phyloP scores from a whole-genome alignment of 1,139 yeast genomes.

The Chernovozyma aurita region DNA sequence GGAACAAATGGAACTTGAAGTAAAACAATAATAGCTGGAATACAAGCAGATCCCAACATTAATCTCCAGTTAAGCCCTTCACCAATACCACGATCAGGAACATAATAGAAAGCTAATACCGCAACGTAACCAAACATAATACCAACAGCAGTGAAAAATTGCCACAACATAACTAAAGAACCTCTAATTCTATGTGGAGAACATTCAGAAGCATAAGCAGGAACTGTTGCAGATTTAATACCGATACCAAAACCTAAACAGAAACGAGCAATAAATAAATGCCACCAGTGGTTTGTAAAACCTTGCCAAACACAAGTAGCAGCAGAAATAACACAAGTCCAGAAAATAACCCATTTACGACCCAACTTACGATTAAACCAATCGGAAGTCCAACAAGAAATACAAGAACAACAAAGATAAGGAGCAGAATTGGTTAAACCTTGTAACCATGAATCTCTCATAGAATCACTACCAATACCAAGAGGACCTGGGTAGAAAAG shows the following conservation, averaged over 20 bases:
- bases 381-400: slow-evolving; percentile 75
- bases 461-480: slow-evolving; percentile 43
- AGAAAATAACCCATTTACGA: slow-evolving; percentile 69
- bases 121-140: slow-evolving; percentile 78
- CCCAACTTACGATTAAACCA: slow-evolving; percentile 60
- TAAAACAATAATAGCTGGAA: slow-evolving; percentile 69
- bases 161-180: slow-evolving; percentile 84
- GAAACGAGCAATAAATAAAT: slow-evolving; percentile 68
- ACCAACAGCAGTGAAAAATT: slow-evolving; percentile 83
- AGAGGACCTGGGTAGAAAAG: slow-evolving; percentile 58
- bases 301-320: slow-evolving; percentile 76
- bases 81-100: slow-evolving; percentile 34
- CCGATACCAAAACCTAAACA: slow-evolving; percentile 64
- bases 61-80: slow-evolving; percentile 68
- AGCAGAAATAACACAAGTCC: slow-evolving; percentile 63
- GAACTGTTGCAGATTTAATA: slow-evolving; percentile 23
- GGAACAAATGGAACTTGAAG: slow-evolving; percentile 68
- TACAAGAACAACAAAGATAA: slow-evolving; percentile 64
- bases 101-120: slow-evolving; percentile 51
- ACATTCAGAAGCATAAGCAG: slow-evolving; percentile 55
- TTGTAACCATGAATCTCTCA: slow-evolving; percentile 59
- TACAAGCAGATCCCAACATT: slow-evolving; percentile 73
- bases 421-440: slow-evolving; percentile 84
- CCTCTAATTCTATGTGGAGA: slow-evolving; percentile 76
- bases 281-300: slow-evolving; percentile 69